These are phyloP conservation scores for Ganoderma sp. DNA, from an alignment of 1,284 basidiomycete genomes.

Conservation along the genomic window DNA sequence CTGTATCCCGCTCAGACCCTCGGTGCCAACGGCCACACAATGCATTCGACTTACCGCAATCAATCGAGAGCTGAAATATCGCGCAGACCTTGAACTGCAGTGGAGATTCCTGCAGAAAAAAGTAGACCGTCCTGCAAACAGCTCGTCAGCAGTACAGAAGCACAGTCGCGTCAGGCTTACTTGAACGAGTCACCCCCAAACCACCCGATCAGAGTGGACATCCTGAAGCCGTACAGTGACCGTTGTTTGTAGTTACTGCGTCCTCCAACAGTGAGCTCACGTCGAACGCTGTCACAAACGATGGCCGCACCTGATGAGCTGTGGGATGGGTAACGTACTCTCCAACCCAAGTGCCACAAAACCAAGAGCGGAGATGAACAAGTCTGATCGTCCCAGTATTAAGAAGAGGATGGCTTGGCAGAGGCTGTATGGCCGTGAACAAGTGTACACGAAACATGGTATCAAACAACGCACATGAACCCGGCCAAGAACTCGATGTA, in stretches of 20 bases:
- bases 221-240: constrained; percentile 83
- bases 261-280: not conserved
- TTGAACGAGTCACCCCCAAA: constrained; percentile 83
- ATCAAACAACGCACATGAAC: constrained; percentile 62
- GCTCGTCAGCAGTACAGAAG: not conserved
- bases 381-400: constrained; percentile 68
- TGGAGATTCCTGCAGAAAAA: constrained; percentile 72
- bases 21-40: not conserved
- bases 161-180: constrained; percentile 48
- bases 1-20: constrained; percentile 42
- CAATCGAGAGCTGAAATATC: constrained; percentile 80
- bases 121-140: constrained; percentile 69
- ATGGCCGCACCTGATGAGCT: constrained; percentile 66
- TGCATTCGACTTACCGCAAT: constrained; percentile 59
- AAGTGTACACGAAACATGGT: not conserved
- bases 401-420: constrained; percentile 75
- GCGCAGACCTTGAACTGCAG: constrained; percentile 83
- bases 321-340: constrained; percentile 83
- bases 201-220: constrained; percentile 84
- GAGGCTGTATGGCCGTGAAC: constrained; percentile 51
- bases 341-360: constrained; percentile 82
- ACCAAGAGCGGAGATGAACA: constrained; percentile 74
- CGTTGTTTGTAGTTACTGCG: constrained; percentile 74
- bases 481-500: constrained; percentile 86
- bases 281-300: constrained; percentile 26